Evolutionary conservation across 441 rosid species (phyloP), one percentile per base, ranked within the genome.

Genomic region (Populus hybrid): DNA sequence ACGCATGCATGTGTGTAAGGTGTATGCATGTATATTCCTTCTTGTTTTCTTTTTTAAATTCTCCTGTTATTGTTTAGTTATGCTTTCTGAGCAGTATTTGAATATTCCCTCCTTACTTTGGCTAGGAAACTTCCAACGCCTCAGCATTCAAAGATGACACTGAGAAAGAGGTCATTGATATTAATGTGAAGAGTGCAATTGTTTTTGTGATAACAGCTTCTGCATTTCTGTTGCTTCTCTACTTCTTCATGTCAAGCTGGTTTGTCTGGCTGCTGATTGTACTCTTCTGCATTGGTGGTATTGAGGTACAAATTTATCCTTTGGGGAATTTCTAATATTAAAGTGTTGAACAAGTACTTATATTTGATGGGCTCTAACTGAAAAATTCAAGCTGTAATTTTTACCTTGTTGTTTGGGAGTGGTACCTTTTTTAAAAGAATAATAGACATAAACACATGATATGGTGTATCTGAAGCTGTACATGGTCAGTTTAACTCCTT

Each of bases 201-300:
- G 66, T 88, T 80, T 96, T 96, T 88, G 97, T 96, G 78, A 83
- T 96, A 78, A 73, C 91, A 75, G 97, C 99, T 34, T 96, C 99
- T 11, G 80, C 95, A 53, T 92, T 96, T 85, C 89, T 96, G 75
- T 83, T 96, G 82, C 86, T 91, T 78, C 98, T 96, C 59, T 94
- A 85, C 88, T 94, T 91, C 85, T 94, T 94, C 82, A 94, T 95
- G 98, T 92, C 98, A 71, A 83, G 90, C 69, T 95, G 98, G 98
- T 92, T 95, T 82, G 85, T 95, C 76, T 81, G 94, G 97, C 76
- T 95, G 85, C 88, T 95, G 76, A 87, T 93, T 79, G 82, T 91
- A 65, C 91, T 95, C 83, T 95, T 95, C 91, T 88, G 94, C 89
- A 87, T 95, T 71, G 98, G 98, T 72, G 98, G 98, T 70, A 70